Evolutionary conservation across 257 asterid genomes (phyloP), one percentile per base, ranked within the genome.

Genomic region (Gynochthodes officinalis): DNA sequence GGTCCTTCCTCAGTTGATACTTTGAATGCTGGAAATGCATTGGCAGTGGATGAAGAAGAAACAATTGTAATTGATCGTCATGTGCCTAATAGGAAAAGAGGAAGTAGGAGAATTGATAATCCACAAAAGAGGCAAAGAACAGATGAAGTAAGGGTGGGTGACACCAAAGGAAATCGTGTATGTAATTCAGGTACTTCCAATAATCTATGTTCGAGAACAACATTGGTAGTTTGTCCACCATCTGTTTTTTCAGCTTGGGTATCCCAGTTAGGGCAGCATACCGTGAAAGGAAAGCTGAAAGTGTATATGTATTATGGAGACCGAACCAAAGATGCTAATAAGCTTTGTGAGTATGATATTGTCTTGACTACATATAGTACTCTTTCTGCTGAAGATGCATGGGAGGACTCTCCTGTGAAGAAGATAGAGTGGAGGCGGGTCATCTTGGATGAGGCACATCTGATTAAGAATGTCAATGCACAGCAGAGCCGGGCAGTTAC

Each of bases 381-480:
- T 52, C 75, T 92, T 74, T 86, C 92, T 32, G 54, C 68, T 58
- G 98, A 90, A 70, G 93, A 79, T 49, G 57, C 82, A 35, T 73
- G 77, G 76, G 79, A 43, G 23, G 77, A 77, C 21, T 88, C 95
- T 78, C 97, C 96, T 32, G 68, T 92, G 11, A 86, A 84, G 77
- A 82, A 77, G 86, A 84, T 90, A 27, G 95, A 92, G 72, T 92
- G 98, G 98, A 83, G 91, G 77, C 80, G 98, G 65, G 84, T 92
- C 58, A 87, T 92, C 78, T 72, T 92, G 79, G 98, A 90, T 55
- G 98, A 92, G 87, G 98, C 95, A 8, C 98, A 92, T 75, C 70
- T 87, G 69, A 88, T 92, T 72, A 90, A 84, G 87, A 92, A 90
- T 81, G 85, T 76, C 8, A 86, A 83, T 64, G 82, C 92, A 72